Evolutionary conservation across 495 filamentous ascomycete species (phyloP).

Genomic region (Extremus antarcticus): DNA sequence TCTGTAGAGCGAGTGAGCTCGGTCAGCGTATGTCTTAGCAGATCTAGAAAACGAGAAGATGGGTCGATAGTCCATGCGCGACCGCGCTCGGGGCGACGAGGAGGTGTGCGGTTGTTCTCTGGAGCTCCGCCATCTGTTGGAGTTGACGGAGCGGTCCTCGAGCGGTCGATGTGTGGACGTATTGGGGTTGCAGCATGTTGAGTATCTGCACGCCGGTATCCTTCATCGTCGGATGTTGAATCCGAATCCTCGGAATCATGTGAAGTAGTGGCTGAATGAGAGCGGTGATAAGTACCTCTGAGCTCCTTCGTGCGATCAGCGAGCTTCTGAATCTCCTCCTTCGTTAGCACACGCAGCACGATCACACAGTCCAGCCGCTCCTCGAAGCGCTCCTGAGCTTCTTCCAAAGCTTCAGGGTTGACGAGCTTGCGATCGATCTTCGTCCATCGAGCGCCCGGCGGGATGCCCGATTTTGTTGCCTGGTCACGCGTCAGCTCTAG

Average conservation of each 20-base stretch:
- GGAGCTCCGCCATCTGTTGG: not conserved
- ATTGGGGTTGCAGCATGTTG: not conserved
- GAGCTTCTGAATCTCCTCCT: slow-evolving; percentile 73
- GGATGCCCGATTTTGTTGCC: slow-evolving; percentile 47
- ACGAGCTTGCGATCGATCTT: slow-evolving; percentile 77
- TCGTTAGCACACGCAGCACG: slow-evolving; percentile 64
- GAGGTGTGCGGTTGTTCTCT: not conserved
- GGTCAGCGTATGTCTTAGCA: not conserved
- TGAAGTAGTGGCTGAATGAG: not conserved
- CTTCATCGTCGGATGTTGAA: not conserved
- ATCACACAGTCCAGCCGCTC: slow-evolving; percentile 75
- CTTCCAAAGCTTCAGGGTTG: slow-evolving; percentile 67
- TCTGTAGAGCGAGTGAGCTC: not conserved
- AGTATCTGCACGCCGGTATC: not conserved
- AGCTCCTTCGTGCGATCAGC: slow-evolving; percentile 64
- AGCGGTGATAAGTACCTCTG: slow-evolving; percentile 45
- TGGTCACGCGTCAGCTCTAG: slow-evolving; percentile 33
- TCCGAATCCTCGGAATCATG: slow-evolving; percentile 1
- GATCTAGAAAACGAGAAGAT: not conserved
- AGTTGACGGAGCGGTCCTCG: not conserved
- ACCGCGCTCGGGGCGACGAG: no score
- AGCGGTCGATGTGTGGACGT: not conserved
- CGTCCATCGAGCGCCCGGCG: slow-evolving; percentile 72
- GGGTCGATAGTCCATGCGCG: not conserved
- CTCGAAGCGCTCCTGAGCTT: slow-evolving; percentile 70